phyloP scores from a whole-genome alignment of 2,329 filamentous ascomycete species.

The Hysterium pulicare region DNA sequence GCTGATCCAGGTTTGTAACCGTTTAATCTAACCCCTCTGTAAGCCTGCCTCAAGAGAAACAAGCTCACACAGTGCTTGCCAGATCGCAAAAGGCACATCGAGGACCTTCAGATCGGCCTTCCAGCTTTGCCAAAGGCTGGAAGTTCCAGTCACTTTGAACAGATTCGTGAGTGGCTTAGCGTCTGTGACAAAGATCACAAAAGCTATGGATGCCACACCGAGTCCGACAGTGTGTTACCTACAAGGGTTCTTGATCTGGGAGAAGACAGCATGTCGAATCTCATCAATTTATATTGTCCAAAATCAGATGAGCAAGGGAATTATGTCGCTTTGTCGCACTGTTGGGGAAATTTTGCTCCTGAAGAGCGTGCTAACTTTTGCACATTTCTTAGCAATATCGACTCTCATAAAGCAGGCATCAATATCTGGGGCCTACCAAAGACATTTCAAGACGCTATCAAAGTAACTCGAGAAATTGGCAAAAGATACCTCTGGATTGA shows the following conservation, averaged over 20 bases:
- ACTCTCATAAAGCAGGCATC: not conserved
- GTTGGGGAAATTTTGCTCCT: not conserved
- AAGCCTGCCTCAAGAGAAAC: too few relatives aligned
- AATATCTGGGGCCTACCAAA: constrained; percentile 3
- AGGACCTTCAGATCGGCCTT: not conserved
- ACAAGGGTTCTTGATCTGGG: not conserved
- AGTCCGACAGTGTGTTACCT: not conserved
- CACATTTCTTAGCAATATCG: not conserved
- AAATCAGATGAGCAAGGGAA: not conserved
- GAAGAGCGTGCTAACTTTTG: not conserved
- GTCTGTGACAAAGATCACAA: not conserved
- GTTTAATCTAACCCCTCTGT: too few relatives aligned
- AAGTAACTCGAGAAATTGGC: constrained; percentile 3
- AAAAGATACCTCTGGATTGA: constrained; percentile 10
- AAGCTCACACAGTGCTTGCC: too few relatives aligned
- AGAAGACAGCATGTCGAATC: not conserved
- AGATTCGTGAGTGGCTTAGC: not conserved
- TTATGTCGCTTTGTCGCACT: not conserved
- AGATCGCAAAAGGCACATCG: too few relatives aligned
- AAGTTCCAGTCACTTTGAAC: not conserved
- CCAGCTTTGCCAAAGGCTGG: not conserved
- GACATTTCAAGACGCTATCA: constrained; percentile 7
- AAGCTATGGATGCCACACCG: not conserved
- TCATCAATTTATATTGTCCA: not conserved
- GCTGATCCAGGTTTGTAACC: too few relatives aligned